Percentiles rank a stretch among this genome's conserved stretches.
These are phyloP conservation scores for Chytriomyces hyalinus DNA, from an alignment of 192 early-diverging fungal genomes.

Conservation along the genomic window DNA sequence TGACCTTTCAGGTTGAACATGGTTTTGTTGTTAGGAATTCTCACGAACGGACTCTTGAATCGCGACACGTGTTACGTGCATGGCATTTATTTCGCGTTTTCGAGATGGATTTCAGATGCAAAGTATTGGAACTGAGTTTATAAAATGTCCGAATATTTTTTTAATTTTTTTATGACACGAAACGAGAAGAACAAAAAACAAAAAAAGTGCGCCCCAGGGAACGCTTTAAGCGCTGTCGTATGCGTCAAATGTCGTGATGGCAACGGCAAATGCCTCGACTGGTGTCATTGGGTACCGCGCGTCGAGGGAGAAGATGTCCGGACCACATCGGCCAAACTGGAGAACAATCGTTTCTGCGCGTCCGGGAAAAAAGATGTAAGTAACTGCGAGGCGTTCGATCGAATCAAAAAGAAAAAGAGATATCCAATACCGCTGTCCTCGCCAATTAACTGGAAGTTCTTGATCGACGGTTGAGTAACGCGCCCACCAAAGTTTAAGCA, in stretches of 20 bases:
- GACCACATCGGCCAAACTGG: constrained; percentile 70
- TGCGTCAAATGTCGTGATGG: constrained; percentile 67
- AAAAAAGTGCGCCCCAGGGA: too few species aligned
- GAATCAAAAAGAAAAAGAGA: not conserved
- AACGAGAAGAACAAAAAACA: too few species aligned
- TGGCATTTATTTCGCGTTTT: constrained; percentile 38
- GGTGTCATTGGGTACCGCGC: constrained; percentile 62
- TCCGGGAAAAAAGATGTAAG: too few species aligned
- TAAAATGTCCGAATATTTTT: too few species aligned
- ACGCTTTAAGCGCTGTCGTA: constrained; percentile 57
- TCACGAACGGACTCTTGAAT: constrained; percentile 35
- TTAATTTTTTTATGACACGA: too few species aligned
- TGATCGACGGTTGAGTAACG: constrained; percentile 66
- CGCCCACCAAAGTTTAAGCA: constrained; percentile 70
- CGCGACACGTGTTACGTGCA: constrained; percentile 40
- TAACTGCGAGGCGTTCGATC: not conserved
- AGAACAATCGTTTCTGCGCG: constrained; percentile 45
- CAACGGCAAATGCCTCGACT: constrained; percentile 64
- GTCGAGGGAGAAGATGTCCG: constrained; percentile 64
- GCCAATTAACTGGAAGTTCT: constrained; percentile 67
- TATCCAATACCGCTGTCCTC: constrained; percentile 46
- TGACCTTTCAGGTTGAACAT: not conserved
- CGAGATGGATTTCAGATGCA: constrained; percentile 15
- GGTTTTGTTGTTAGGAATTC: constrained; percentile 20
- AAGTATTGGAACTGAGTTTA: constrained; percentile 7